These are phyloP conservation scores for Cynara cardunculus DNA, from an alignment of 129 eudicot species.

Conservation along the genomic window DNA sequence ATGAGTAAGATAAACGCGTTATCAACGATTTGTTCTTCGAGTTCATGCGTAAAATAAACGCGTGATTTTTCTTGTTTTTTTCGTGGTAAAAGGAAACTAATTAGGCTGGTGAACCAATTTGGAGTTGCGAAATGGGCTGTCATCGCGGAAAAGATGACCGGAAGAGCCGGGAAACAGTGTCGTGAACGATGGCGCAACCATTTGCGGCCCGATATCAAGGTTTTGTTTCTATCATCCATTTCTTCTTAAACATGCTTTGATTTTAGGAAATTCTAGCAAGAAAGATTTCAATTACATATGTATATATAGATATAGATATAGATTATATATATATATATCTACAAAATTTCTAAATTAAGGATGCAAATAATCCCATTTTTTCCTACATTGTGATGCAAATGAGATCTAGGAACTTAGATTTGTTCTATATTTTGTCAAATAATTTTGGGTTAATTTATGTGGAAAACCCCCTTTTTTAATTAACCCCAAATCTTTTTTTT, in stretches of 20 bases:
- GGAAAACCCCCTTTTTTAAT: neutral
- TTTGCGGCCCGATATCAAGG: slow-evolving; percentile 72
- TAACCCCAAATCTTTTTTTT: neutral
- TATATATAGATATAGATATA: neutral
- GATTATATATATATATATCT: neutral
- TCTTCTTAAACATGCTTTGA: neutral
- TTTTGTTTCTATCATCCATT: slow-evolving; percentile 14
- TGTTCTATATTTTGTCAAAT: slow-evolving; percentile 14
- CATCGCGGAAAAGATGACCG: slow-evolving; percentile 45
- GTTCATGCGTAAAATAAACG: neutral
- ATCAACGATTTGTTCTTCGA: neutral
- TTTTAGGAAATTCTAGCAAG: neutral
- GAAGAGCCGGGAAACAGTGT: slow-evolving; percentile 74
- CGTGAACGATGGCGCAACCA: slow-evolving; percentile 82
- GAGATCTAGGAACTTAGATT: slow-evolving; percentile 27
- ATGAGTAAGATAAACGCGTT: neutral
- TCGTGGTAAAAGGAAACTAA: slow-evolving; percentile 32
- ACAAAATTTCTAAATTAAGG: neutral
- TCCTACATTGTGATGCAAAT: neutral
- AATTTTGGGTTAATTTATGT: neutral
- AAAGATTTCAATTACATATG: neutral
- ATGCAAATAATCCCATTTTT: neutral
- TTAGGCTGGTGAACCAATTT: slow-evolving; percentile 43
- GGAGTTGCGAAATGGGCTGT: slow-evolving; percentile 67
- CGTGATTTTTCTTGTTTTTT: neutral